phyloP scores from a whole-genome alignment of 495 filamentous ascomycete genomes.

The Apiosordaria backusii region DNA sequence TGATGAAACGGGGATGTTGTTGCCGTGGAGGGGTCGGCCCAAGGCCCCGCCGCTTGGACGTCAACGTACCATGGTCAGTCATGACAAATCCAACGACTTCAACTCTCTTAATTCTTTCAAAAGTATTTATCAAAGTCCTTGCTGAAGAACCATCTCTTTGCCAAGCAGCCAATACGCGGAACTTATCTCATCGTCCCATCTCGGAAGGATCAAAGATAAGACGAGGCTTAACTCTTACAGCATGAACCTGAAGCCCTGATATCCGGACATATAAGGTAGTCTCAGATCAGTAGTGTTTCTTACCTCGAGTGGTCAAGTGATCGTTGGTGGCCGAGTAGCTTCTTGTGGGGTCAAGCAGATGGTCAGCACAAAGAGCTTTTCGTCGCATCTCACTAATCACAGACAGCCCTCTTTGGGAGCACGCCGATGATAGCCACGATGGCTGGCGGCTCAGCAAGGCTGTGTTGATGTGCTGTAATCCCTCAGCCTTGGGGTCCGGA shows the following conservation, averaged over 20 bases:
- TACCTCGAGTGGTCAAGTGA: not conserved
- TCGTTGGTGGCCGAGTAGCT: not conserved
- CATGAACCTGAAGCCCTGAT: too few relatives aligned
- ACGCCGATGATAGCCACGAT: not conserved
- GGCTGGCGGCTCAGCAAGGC: not conserved
- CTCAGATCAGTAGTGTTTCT: not conserved
- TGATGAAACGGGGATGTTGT: constrained; percentile 1
- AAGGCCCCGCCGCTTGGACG: constrained; percentile 8
- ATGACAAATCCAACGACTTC: constrained; percentile 8
- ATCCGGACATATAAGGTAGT: not conserved
- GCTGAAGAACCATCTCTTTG: not conserved
- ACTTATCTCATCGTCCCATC: not conserved
- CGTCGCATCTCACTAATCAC: not conserved
- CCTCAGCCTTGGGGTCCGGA: not conserved
- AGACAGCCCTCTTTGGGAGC: not conserved
- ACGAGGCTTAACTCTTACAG: not conserved
- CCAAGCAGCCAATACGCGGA: not conserved
- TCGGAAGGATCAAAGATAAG: not conserved
- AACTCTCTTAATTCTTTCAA: not conserved
- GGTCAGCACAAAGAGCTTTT: not conserved
- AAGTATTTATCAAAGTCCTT: not conserved
- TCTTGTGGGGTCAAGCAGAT: not conserved
- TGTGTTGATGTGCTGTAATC: too few relatives aligned
- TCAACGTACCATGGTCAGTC: not conserved
- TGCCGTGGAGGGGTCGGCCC: not conserved